phyloP scores from a whole-genome alignment of 768 basidiomycete genomes.

The Mycena sanguinolenta region DNA sequence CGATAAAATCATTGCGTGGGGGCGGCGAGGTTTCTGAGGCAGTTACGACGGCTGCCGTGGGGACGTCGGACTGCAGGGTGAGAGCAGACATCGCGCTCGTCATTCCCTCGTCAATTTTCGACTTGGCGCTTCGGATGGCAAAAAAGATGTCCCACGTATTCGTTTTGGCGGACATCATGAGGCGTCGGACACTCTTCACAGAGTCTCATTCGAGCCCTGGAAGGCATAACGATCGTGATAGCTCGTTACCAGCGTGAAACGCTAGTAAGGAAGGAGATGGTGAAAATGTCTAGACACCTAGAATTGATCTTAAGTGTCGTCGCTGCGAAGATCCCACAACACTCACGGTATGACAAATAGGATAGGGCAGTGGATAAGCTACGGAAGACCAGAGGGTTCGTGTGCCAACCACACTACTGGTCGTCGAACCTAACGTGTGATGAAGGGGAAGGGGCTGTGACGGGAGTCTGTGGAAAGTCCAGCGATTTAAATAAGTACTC shows the following conservation, averaged over 20 bases:
- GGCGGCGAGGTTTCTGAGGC: too few species aligned
- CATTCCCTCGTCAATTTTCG: background rate
- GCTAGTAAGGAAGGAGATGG: background rate
- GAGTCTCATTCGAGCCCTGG: too few species aligned
- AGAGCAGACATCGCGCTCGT: background rate
- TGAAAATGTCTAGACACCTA: background rate
- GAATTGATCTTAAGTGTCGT: too few species aligned
- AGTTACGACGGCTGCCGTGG: background rate
- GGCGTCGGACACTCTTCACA: background rate
- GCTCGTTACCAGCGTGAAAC: slow-evolving; percentile 1
- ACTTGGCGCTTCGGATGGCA: background rate
- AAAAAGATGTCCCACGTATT: background rate
- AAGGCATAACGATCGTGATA: background rate
- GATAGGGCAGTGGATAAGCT: too few species aligned
- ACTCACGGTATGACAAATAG: too few species aligned
- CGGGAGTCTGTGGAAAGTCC: too few species aligned
- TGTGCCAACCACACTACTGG: too few species aligned
- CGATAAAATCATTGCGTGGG: too few species aligned
- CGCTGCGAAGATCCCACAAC: background rate
- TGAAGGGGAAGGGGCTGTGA: too few species aligned
- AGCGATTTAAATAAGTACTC: too few species aligned
- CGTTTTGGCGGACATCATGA: background rate
- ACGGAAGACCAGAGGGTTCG: too few species aligned
- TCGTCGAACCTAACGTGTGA: too few species aligned
- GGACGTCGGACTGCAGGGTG: background rate